Evolutionary conservation across 2,329 filamentous ascomycete species (phyloP), one percentile per base, ranked within the genome.

Genomic region (Cytospora mali): DNA sequence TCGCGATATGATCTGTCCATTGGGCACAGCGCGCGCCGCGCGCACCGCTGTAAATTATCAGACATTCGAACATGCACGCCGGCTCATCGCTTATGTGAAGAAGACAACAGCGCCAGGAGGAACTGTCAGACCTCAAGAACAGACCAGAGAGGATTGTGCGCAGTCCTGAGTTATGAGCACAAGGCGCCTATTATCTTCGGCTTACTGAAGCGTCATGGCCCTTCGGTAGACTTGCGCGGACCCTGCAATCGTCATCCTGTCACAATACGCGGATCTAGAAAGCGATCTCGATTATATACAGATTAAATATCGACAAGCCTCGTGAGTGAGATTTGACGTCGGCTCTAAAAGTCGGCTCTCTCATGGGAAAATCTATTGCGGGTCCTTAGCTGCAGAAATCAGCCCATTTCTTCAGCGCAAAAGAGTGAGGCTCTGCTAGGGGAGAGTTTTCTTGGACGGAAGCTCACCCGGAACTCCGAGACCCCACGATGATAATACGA

Each of bases 191-290:
- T 23, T 9, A 46, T 11, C 3, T 46, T 13, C 21, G n/a, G 10
- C 21, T 46, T 13, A 23, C 21, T 46, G 39, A 46, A 21, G n/a
- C n/a, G 42, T 4, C 42, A 21, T 23, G n/a, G 42, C 18, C 42
- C 21, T 48, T 51, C 31, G 29, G 42, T 14, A 50, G 57, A 27
- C 46, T 60, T 28, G 50, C 33, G 39, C 53, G 27, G n/a, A 48
- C 27, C 57, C 50, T 54, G 21, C 28, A n/a, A 42, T 25, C 50
- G 60, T 48, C 48, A 16, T 57, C 39, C 60, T 51, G 55, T 65
- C 60, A 65, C 25, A 64, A 65, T 65, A 29, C 59, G 52, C 60
- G 56, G 60, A 60, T 65, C 61, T 64, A 33, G 49, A 57, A 54
- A 39, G 55, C 56, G 63, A 65, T 65, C 61, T 62, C 63, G 61